These are phyloP conservation scores for Boletus subcaerulescens DNA, from an alignment of 768 basidiomycete genomes.

Conservation along the genomic window DNA sequence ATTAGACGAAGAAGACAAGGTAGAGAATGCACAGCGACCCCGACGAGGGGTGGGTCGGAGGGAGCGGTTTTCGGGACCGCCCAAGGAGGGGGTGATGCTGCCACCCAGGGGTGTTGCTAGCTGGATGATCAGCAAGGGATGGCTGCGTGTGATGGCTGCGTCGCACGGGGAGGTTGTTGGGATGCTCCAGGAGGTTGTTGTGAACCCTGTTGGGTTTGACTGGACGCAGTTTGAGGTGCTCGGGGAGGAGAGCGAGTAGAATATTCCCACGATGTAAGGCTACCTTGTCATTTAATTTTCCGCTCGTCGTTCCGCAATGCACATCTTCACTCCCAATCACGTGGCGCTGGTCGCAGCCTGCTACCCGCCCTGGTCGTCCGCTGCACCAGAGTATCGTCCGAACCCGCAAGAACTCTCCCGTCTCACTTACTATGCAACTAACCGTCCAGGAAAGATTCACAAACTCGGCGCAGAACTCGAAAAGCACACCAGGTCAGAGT, in stretches of 20 bases:
- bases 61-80: constrained; percentile 50
- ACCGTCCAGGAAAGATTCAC: constrained; percentile 74
- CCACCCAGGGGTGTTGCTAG: constrained; percentile 62
- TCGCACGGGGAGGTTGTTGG: constrained; percentile 48
- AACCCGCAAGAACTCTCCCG: constrained; percentile 84
- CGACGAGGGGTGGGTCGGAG: constrained; percentile 58
- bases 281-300: background rate
- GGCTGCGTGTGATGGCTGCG: constrained; percentile 45
- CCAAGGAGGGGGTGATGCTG: constrained; percentile 53
- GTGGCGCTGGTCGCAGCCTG: constrained; percentile 80
- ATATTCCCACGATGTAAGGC: constrained; percentile 17
- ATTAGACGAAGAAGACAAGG: constrained; percentile 56
- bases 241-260: constrained; percentile 52
- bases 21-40: constrained; percentile 44
- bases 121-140: constrained; percentile 77
- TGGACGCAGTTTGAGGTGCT: constrained; percentile 47
- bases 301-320: constrained; percentile 14
- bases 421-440: constrained; percentile 83
- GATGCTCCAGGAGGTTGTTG: constrained; percentile 41
- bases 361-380: constrained; percentile 76
- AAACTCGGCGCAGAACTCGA: constrained; percentile 77
- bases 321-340: constrained; percentile 80
- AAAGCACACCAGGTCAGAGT: constrained; percentile 65
- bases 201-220: constrained; percentile 46
- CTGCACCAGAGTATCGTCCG: constrained; percentile 75